Evolutionary conservation across 2,329 filamentous ascomycete genomes (phyloP).

Genomic region (Nigrospora osmanthi): DNA sequence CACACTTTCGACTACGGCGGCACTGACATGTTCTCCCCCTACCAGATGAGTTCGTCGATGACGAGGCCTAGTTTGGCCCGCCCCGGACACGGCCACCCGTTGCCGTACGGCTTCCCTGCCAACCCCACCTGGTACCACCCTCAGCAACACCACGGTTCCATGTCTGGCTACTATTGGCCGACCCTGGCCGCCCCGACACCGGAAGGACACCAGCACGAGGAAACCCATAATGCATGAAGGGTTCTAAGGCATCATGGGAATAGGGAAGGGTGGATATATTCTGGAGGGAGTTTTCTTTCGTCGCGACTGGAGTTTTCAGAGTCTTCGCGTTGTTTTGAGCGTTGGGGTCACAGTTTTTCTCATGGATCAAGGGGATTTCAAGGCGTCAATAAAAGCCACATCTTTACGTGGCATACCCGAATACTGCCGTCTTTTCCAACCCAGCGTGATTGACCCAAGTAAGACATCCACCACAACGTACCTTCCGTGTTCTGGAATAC

Average conservation of each 20-base stretch:
- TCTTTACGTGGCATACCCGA: too few species aligned
- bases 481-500: too few species aligned
- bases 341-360: too few species aligned
- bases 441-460: too few species aligned
- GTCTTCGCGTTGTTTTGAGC: too few species aligned
- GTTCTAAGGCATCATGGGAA: background rate
- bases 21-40: conserved; percentile 17
- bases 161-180: background rate
- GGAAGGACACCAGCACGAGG: background rate
- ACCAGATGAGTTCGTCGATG: conserved; percentile 3
- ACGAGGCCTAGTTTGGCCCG: conserved; percentile 7
- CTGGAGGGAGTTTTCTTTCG: too few species aligned
- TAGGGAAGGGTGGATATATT: too few species aligned
- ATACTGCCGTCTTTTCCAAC: too few species aligned
- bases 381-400: too few species aligned
- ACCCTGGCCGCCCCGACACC: conserved; percentile 8
- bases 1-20: conserved; percentile 17
- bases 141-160: background rate
- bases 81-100: conserved; percentile 4
- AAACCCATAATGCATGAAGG: background rate
- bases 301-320: too few species aligned
- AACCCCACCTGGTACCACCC: conserved; percentile 11
- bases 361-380: too few species aligned
- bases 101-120: conserved; percentile 13
- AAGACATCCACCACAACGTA: too few species aligned